These are phyloP conservation scores for Prosopis cineraria DNA, from an alignment of 306 rosid species.

Conservation along the genomic window DNA sequence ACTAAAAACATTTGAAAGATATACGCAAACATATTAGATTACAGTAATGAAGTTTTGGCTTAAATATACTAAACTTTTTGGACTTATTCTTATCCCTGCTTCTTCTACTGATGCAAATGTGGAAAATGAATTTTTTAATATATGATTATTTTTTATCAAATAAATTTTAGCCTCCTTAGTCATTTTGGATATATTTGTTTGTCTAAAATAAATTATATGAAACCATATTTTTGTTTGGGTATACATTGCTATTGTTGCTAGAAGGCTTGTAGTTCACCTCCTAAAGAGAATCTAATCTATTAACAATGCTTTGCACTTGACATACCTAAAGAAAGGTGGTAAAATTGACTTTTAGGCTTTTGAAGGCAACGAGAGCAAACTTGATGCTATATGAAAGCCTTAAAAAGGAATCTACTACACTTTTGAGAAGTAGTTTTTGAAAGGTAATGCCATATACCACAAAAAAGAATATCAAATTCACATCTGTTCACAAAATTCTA, in stretches of 20 bases:
- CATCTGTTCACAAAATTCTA: conserved; percentile 1
- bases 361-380: neutral
- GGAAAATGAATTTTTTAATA: neutral
- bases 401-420: neutral
- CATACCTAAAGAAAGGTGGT: conserved; percentile 56
- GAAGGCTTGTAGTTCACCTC: conserved; percentile 54
- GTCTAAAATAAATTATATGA: no score
- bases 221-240: conserved; percentile 54
- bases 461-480: no score
- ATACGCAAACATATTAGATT: conserved; percentile 22
- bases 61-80: neutral
- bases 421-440: neutral
- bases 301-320: conserved; percentile 71
- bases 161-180: no score
- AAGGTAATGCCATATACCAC: neutral
- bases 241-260: conserved; percentile 46
- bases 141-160: conserved; percentile 24
- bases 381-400: neutral
- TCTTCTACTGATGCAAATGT: neutral
- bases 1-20: conserved; percentile 21
- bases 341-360: conserved; percentile 27
- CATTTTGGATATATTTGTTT: no score
- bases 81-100: neutral
- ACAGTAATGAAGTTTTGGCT: conserved; percentile 8
- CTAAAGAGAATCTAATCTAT: conserved; percentile 61